These are phyloP conservation scores for Spergularia azorica DNA, from an alignment of 179 eudicot genomes.

Conservation along the genomic window DNA sequence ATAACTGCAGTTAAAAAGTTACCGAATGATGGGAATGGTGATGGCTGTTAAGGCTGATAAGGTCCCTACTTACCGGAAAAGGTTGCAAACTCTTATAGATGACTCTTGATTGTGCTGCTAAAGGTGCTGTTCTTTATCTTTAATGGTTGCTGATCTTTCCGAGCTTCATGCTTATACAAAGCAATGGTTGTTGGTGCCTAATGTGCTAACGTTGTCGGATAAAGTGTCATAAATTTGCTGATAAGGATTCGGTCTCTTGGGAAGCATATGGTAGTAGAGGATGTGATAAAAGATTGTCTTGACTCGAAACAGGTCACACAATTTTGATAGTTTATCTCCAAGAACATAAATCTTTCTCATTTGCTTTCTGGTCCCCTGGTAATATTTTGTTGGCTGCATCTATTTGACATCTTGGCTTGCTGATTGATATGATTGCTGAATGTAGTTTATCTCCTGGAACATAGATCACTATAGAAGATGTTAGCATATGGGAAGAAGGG, in stretches of 20 bases:
- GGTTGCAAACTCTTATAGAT: conserved; percentile 61
- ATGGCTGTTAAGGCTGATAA: conserved; percentile 83
- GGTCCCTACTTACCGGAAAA: conserved; percentile 48
- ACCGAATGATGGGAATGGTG: conserved; percentile 70
- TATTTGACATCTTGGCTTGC: neutral
- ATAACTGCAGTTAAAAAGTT: conserved; percentile 64
- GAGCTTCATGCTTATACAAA: neutral
- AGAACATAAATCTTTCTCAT: neutral
- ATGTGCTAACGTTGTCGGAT: neutral
- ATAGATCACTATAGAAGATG: no score
- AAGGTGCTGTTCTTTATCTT: conserved; percentile 2
- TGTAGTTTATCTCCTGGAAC: no score
- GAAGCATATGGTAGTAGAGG: neutral
- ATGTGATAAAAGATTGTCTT: neutral
- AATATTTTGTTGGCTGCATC: neutral
- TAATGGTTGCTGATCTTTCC: neutral
- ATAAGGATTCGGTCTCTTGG: no score
- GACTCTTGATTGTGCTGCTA: conserved; percentile 40
- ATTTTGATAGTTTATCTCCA: neutral
- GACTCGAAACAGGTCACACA: neutral
- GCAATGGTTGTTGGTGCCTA: neutral
- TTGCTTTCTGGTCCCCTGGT: neutral
- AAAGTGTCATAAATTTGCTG: neutral
- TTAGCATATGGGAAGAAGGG: no score
- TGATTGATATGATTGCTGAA: neutral